These are phyloP conservation scores for Pichia norvegensis DNA, from an alignment of 1,139 yeast genomes.

Conservation along the genomic window DNA sequence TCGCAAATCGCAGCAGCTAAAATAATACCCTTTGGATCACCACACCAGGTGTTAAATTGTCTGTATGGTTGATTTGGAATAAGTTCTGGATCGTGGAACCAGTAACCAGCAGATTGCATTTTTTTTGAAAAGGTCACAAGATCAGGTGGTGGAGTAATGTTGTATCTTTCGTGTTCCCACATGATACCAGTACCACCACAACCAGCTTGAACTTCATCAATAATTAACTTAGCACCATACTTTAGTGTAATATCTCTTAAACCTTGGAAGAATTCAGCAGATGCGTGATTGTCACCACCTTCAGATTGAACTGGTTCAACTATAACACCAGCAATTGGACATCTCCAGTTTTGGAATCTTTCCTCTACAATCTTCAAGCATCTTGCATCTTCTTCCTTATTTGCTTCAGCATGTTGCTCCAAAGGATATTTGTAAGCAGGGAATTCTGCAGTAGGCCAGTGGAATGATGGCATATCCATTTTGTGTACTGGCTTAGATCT, in stretches of 20 bases:
- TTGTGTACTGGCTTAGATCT: conserved; percentile 79
- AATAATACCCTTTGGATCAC: conserved; percentile 74
- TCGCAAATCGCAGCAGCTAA: conserved; percentile 63
- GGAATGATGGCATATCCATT: conserved; percentile 74
- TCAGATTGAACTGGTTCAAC: conserved; percentile 81
- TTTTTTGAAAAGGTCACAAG: conserved; percentile 79
- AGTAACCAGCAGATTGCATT: conserved; percentile 82
- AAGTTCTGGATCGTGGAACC: conserved; percentile 61
- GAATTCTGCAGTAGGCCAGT: conserved; percentile 84
- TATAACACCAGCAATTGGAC: conserved; percentile 69
- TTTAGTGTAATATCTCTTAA: conserved; percentile 63
- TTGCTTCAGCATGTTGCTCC: conserved; percentile 45
- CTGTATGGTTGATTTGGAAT: conserved; percentile 69
- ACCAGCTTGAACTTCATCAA: conserved; percentile 85
- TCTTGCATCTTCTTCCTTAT: conserved; percentile 58
- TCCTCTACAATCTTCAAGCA: conserved; percentile 55
- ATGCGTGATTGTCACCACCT: conserved; percentile 85
- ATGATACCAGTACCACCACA: conserved; percentile 77
- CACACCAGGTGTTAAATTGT: conserved; percentile 89
- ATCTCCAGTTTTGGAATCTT: conserved; percentile 46
- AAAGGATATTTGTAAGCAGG: conserved; percentile 71
- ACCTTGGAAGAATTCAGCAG: conserved; percentile 68
- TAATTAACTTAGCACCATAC: conserved; percentile 60
- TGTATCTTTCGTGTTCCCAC: conserved; percentile 85
- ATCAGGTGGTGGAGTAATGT: conserved; percentile 66